Evolutionary conservation across 768 basidiomycete genomes (phyloP).

Genomic region (Ramaria sp.): DNA sequence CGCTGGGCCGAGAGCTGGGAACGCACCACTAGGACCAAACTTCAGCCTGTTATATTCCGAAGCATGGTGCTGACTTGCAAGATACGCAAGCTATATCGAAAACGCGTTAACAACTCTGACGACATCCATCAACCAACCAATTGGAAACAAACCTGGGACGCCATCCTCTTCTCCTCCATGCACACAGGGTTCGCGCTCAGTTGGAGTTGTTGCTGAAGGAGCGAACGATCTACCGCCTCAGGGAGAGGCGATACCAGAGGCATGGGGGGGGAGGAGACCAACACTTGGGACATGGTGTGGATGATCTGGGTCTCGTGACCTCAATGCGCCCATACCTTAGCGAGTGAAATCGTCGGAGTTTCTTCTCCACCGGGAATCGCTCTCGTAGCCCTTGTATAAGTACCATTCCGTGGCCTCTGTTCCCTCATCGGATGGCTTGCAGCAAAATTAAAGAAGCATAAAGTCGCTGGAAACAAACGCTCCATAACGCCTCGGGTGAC

Average conservation of each 20-base stretch:
- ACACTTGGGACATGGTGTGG: constrained; percentile 5
- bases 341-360: neutral
- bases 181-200: neutral
- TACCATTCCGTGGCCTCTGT: neutral
- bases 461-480: too few relatives aligned
- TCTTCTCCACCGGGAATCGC: neutral
- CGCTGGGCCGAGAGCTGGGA: neutral
- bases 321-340: neutral
- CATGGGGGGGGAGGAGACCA: constrained; percentile 1
- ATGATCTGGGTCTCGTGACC: neutral
- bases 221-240: neutral
- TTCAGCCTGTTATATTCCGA: constrained; percentile 65
- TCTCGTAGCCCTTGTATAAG: too few relatives aligned
- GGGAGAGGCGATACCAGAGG: neutral
- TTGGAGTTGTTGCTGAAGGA: neutral
- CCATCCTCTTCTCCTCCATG: constrained; percentile 5
- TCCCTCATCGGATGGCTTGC: neutral
- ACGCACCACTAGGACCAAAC: constrained; percentile 39
- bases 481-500: too few relatives aligned
- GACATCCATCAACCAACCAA: neutral
- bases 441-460: too few relatives aligned
- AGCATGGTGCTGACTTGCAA: constrained; percentile 67
- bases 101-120: neutral
- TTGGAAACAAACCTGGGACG: constrained; percentile 7
- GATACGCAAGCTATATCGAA: constrained; percentile 31